Evolutionary conservation across 768 basidiomycete species (phyloP).

Genomic region (Lentinula detonsa): DNA sequence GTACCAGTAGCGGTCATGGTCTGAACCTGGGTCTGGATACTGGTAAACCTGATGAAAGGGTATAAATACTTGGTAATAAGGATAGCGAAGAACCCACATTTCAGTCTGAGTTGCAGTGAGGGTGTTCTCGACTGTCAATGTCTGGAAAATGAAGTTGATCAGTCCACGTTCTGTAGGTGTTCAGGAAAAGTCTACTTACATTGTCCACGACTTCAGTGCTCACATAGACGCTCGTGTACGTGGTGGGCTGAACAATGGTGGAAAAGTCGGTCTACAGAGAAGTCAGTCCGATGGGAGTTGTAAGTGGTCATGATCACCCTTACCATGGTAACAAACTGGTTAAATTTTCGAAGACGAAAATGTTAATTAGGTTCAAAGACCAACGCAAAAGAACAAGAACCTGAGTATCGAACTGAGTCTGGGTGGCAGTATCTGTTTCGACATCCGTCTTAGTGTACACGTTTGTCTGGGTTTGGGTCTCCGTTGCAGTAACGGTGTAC

Average conservation of each 20-base stretch:
- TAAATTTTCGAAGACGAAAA: conserved; percentile 13
- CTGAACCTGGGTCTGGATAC: conserved; percentile 48
- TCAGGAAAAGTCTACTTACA: conserved; percentile 26
- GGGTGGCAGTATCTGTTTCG: conserved; percentile 46
- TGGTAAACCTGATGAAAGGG: conserved; percentile 35
- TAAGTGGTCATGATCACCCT: background rate
- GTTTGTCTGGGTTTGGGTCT: conserved; percentile 51
- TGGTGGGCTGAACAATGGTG: conserved; percentile 53
- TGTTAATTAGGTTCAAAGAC: background rate
- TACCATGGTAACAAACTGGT: conserved; percentile 42
- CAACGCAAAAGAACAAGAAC: background rate
- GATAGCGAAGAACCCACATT: conserved; percentile 24
- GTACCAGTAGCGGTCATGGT: conserved; percentile 44
- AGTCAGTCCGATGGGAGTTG: background rate
- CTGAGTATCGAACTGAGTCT: conserved; percentile 19
- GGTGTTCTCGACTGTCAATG: conserved; percentile 41
- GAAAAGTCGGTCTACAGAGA: conserved; percentile 32
- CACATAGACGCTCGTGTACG: conserved; percentile 46
- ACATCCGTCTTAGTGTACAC: conserved; percentile 49
- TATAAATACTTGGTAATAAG: conserved; percentile 29
- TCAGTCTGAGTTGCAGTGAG: conserved; percentile 44
- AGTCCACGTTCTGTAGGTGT: background rate
- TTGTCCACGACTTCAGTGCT: conserved; percentile 55
- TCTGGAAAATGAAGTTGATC: conserved; percentile 5
- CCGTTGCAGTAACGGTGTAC: conserved; percentile 57